Conservation (phyloP, 2,329 filamentous ascomycete genomes). For the Sordariomycetes sp. region DNA sequence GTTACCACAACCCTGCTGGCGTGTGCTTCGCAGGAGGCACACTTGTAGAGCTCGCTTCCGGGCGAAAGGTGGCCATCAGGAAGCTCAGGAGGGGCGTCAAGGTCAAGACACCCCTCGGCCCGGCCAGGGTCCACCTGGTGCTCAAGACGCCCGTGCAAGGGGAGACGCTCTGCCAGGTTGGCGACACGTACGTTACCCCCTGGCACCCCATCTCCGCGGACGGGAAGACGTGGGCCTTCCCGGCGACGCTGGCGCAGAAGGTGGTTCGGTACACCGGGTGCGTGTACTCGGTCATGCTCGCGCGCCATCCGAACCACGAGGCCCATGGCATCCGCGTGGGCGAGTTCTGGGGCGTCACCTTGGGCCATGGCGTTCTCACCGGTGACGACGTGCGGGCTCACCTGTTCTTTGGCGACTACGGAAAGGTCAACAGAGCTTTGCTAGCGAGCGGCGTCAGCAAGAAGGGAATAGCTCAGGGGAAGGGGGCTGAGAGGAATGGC, state of each 20-base stretch:
- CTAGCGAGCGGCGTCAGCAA: conserved; percentile 19
- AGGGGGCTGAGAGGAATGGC: conserved; percentile 28
- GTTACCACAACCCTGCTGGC: conserved; percentile 29
- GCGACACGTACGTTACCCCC: conserved; percentile 41
- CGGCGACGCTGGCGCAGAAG: conserved; percentile 22
- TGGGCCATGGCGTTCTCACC: conserved; percentile 44
- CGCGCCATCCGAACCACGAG: conserved; percentile 29
- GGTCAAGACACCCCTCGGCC: conserved; percentile 41
- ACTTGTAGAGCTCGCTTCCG: conserved; percentile 33
- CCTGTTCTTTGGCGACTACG: conserved; percentile 44
- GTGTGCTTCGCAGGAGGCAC: conserved; percentile 46
- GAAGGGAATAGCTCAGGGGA: conserved; percentile 32
- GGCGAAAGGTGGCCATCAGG: conserved; percentile 27
- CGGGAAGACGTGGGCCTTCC: conserved; percentile 35
- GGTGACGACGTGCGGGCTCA: conserved; percentile 33
- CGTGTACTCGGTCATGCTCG: conserved; percentile 49
- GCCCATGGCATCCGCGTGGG: conserved; percentile 42
- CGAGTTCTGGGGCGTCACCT: conserved; percentile 42
- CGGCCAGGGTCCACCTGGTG: conserved; percentile 38
- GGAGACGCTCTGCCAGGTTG: conserved; percentile 34
- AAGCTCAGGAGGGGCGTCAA: conserved; percentile 33
- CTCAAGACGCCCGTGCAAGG: conserved; percentile 35
- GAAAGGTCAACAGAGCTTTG: conserved; percentile 29
- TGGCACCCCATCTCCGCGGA: conserved; percentile 47
- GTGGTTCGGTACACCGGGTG: conserved; percentile 34